Percentiles rank a stretch among this genome's conserved stretches.
Evolutionary conservation across 2,329 filamentous ascomycete genomes (phyloP).

Genomic region (Coniochaeta prunicola): DNA sequence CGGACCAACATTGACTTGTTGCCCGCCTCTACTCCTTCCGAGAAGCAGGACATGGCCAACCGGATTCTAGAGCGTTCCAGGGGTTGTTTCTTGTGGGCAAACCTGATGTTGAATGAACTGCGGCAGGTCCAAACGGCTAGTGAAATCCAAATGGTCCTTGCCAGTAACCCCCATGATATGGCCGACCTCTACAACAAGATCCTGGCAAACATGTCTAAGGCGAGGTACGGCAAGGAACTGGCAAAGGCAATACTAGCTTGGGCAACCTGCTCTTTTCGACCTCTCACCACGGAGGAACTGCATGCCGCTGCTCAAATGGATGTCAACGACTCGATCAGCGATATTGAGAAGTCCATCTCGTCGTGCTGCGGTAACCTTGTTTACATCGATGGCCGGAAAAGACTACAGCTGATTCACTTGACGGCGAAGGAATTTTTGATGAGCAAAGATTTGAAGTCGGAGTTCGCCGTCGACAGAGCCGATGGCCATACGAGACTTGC

Average conservation of each 20-base stretch:
- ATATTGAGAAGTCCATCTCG: constrained; percentile 14
- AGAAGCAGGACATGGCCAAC: constrained; percentile 4
- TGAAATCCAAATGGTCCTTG: constrained; percentile 16
- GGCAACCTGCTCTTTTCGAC: constrained; percentile 17
- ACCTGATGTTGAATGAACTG: constrained; percentile 17
- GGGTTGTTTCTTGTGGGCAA: constrained; percentile 23
- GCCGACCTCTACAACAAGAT: constrained; percentile 19
- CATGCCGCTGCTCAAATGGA: constrained; percentile 17
- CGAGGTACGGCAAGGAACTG: constrained; percentile 16
- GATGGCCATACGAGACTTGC: constrained; percentile 16
- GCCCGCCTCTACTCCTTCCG: constrained; percentile 10
- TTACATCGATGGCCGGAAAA: constrained; percentile 15
- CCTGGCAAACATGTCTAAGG: constrained; percentile 14
- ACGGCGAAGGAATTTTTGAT: constrained; percentile 21
- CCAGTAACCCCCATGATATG: constrained; percentile 19
- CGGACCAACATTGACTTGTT: constrained; percentile 13
- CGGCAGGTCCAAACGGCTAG: constrained; percentile 15
- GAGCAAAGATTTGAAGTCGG: constrained; percentile 5
- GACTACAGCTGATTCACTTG: constrained; percentile 18
- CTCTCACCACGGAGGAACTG: constrained; percentile 16
- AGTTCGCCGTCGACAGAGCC: constrained; percentile 15
- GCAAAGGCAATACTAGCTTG: constrained; percentile 18
- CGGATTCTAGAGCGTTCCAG: constrained; percentile 16
- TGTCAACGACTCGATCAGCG: constrained; percentile 17
- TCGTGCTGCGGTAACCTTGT: constrained; percentile 19